These are phyloP conservation scores for Cephaloascus fragrans DNA, from an alignment of 805 yeast species.

Conservation along the genomic window DNA sequence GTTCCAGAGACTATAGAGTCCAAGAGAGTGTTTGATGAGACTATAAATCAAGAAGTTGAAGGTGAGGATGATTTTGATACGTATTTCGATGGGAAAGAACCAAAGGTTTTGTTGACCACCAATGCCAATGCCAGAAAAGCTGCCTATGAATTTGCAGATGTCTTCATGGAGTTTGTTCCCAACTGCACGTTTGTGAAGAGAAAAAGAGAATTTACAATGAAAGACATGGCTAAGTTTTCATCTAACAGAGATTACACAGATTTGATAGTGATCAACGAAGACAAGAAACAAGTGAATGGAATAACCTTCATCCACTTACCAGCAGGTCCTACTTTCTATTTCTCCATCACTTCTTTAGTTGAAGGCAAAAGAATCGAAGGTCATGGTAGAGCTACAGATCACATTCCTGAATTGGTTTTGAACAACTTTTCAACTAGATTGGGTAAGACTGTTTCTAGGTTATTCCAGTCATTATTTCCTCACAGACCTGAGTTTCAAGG, in stretches of 20 bases:
- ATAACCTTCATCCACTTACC: conserved; percentile 90
- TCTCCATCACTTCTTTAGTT: conserved; percentile 67
- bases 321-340: conserved; percentile 91
- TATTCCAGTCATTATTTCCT: conserved; percentile 90
- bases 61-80: conserved; percentile 57
- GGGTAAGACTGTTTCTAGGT: conserved; percentile 87
- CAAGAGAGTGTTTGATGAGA: conserved; percentile 81
- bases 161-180: conserved; percentile 76
- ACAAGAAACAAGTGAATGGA: conserved; percentile 86
- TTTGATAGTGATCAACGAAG: conserved; percentile 84
- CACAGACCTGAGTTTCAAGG: conserved; percentile 91
- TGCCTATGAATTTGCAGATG: conserved; percentile 86
- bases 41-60: conserved; percentile 51
- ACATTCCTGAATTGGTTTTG: conserved; percentile 83
- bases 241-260: conserved; percentile 80
- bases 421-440: conserved; percentile 89
- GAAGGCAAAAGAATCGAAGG: conserved; percentile 72
- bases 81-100: conserved; percentile 53
- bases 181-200: conserved; percentile 81
- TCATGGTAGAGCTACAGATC: conserved; percentile 86
- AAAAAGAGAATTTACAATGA: conserved; percentile 72
- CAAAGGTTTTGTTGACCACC: conserved; percentile 87
- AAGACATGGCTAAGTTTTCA: conserved; percentile 80
- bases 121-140: conserved; percentile 75
- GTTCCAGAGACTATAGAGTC: conserved; percentile 77